phyloP scores from a whole-genome alignment of 495 filamentous ascomycete genomes.

The Lindgomyces ingoldianus region DNA sequence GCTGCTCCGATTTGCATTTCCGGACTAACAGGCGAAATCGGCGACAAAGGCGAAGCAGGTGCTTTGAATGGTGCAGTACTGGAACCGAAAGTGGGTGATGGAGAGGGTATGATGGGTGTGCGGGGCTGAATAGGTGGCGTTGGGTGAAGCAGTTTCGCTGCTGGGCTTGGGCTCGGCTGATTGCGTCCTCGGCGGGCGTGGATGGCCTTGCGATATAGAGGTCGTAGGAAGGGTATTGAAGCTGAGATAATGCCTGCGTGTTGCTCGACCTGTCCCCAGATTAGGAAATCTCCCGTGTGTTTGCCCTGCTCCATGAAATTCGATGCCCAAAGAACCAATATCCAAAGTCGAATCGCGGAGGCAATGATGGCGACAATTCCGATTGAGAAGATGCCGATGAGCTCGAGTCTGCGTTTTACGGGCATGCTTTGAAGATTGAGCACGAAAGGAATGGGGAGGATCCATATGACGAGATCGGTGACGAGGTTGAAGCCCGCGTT shows the following conservation, averaged over 20 bases:
- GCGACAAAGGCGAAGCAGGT: constrained; percentile 9
- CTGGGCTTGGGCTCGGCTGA: constrained; percentile 14
- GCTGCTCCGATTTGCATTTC: not conserved
- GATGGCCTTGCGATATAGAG: constrained; percentile 20
- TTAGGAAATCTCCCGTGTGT: constrained; percentile 10
- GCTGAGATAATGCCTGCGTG: constrained; percentile 35
- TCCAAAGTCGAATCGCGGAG: constrained; percentile 29
- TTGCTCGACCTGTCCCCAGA: constrained; percentile 35
- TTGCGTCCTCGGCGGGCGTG: not conserved
- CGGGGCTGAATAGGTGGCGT: not conserved
- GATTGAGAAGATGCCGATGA: constrained; percentile 32
- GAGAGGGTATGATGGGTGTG: constrained; percentile 30
- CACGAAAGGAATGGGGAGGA: constrained; percentile 29
- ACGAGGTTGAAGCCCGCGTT: constrained; percentile 34
- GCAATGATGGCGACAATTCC: constrained; percentile 27
- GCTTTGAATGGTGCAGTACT: constrained; percentile 1
- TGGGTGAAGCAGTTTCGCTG: constrained; percentile 17
- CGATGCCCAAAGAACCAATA: constrained; percentile 12
- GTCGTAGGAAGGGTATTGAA: constrained; percentile 32
- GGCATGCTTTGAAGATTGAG: constrained; percentile 25
- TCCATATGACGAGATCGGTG: constrained; percentile 31
- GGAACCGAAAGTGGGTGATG: constrained; percentile 24
- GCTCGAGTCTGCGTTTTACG: constrained; percentile 11
- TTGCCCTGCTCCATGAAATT: not conserved
- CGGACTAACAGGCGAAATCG: constrained; percentile 4